Percentiles rank a stretch among this genome's conserved stretches.
These are phyloP conservation scores for Dictyostelium firmibasis DNA, from an alignment of 78 protist species.

Conservation along the genomic window DNA sequence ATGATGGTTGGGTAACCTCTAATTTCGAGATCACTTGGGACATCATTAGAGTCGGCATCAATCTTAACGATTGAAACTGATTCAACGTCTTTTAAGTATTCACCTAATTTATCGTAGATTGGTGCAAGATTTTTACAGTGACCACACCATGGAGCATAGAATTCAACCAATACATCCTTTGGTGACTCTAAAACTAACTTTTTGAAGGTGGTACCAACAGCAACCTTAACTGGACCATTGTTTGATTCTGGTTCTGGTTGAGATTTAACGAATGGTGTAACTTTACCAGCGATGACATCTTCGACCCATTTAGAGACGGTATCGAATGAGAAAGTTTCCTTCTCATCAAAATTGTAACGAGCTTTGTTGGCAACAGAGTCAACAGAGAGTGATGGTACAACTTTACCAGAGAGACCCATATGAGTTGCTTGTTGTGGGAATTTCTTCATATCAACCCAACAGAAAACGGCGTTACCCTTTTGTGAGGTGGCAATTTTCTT, in stretches of 20 bases:
- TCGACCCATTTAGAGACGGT: slow-evolving; percentile 16
- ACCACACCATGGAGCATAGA: slow-evolving; percentile 94
- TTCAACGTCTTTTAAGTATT: slow-evolving; percentile 7
- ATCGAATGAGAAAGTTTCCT: not conserved
- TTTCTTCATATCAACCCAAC: slow-evolving; percentile 50
- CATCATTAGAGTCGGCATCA: slow-evolving; percentile 88
- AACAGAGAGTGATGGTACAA: slow-evolving; percentile 60
- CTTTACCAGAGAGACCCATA: slow-evolving; percentile 70
- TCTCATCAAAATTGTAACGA: slow-evolving; percentile 36
- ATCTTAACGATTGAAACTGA: slow-evolving; percentile 89
- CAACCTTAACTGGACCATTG: slow-evolving; percentile 80
- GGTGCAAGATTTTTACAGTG: slow-evolving; percentile 88
- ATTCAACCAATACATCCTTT: slow-evolving; percentile 92
- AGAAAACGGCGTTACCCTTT: slow-evolving; percentile 47
- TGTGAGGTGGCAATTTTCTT: slow-evolving; percentile 20
- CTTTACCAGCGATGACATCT: slow-evolving; percentile 7
- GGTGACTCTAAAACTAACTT: slow-evolving; percentile 73
- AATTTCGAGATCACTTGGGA: slow-evolving; percentile 38
- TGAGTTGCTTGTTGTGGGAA: slow-evolving; percentile 77
- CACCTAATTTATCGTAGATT: slow-evolving; percentile 86
- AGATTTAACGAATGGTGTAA: slow-evolving; percentile 54
- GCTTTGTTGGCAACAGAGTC: not conserved
- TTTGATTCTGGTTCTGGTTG: slow-evolving; percentile 79
- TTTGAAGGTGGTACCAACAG: slow-evolving; percentile 81
- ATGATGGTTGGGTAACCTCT: slow-evolving; percentile 92